Evolutionary conservation across 169 alveolate genomes (phyloP).

Genomic region (Blepharisma undulans): DNA sequence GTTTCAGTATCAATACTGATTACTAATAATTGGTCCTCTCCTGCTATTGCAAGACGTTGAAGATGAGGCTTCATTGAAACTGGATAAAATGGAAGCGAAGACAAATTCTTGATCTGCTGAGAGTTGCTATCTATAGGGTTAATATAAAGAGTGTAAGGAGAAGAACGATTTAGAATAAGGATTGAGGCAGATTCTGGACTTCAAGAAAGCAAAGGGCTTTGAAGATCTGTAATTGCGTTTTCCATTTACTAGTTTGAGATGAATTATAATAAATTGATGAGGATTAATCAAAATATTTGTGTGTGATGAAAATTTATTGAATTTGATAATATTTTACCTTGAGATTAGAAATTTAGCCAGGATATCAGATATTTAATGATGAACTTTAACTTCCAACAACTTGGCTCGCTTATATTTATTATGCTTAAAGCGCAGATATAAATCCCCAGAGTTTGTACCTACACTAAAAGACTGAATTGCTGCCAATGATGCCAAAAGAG

Average conservation of each 20-base stretch:
- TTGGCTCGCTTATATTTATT: background rate
- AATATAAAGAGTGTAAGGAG: background rate
- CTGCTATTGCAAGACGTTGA: background rate
- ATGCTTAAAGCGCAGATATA: background rate
- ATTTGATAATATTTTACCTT: background rate
- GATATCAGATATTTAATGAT: background rate
- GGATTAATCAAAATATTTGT: too few relatives aligned
- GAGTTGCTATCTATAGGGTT: background rate
- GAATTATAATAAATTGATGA: background rate
- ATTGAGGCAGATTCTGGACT: background rate
- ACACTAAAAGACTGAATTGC: conserved; percentile 32
- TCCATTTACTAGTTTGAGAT: background rate
- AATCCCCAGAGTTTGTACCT: background rate
- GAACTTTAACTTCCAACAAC: background rate
- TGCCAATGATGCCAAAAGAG: background rate
- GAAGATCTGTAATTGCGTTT: background rate
- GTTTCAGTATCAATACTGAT: background rate
- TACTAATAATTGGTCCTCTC: background rate
- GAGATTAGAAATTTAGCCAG: background rate
- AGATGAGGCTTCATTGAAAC: background rate
- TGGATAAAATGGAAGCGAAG: background rate
- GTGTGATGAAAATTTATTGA: background rate
- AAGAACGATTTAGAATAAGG: background rate
- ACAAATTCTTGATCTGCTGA: background rate
- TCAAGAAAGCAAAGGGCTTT: background rate